Conservation (phyloP, 2,329 filamentous ascomycete genomes). For the Fusarium globosum region DNA sequence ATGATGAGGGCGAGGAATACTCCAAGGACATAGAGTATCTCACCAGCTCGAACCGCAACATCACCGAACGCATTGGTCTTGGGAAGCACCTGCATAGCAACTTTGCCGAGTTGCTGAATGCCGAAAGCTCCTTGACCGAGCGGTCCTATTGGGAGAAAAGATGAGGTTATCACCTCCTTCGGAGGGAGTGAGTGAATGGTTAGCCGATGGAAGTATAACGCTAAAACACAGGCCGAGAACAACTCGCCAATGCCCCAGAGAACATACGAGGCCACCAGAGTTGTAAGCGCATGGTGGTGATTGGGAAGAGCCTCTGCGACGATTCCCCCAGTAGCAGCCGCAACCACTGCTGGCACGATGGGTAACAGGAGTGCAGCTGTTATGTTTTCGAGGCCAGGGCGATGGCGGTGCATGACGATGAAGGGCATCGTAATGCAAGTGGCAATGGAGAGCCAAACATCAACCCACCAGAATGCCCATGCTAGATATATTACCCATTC, state of each 20-base stretch:
- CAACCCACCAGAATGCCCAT: slow-evolving; percentile 70
- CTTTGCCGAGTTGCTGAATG: slow-evolving; percentile 62
- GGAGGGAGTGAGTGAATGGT: slow-evolving; percentile 74
- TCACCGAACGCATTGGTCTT: slow-evolving; percentile 58
- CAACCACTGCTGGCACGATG: slow-evolving; percentile 74
- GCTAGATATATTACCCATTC: slow-evolving; percentile 64
- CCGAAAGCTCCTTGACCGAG: slow-evolving; percentile 74
- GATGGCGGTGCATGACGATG: slow-evolving; percentile 62
- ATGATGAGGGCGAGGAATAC: slow-evolving; percentile 57
- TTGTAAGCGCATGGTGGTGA: slow-evolving; percentile 66
- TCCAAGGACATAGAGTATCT: slow-evolving; percentile 68
- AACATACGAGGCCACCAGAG: slow-evolving; percentile 72
- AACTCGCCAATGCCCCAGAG: slow-evolving; percentile 73
- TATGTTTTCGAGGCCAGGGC: slow-evolving; percentile 64
- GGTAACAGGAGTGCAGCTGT: slow-evolving; percentile 74
- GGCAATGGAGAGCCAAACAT: slow-evolving; percentile 62
- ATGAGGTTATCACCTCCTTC: slow-evolving; percentile 73
- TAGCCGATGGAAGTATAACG: slow-evolving; percentile 76
- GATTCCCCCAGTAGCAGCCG: slow-evolving; percentile 71
- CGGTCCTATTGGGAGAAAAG: slow-evolving; percentile 74
- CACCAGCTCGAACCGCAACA: slow-evolving; percentile 50
- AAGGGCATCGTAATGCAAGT: slow-evolving; percentile 68
- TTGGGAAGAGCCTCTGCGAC: slow-evolving; percentile 70
- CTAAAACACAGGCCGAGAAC: slow-evolving; percentile 71
- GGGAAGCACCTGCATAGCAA: slow-evolving; percentile 56